Base-by-base conservation (phyloP, 345 rosid genomes). In the Durio zibethinus region DNA sequence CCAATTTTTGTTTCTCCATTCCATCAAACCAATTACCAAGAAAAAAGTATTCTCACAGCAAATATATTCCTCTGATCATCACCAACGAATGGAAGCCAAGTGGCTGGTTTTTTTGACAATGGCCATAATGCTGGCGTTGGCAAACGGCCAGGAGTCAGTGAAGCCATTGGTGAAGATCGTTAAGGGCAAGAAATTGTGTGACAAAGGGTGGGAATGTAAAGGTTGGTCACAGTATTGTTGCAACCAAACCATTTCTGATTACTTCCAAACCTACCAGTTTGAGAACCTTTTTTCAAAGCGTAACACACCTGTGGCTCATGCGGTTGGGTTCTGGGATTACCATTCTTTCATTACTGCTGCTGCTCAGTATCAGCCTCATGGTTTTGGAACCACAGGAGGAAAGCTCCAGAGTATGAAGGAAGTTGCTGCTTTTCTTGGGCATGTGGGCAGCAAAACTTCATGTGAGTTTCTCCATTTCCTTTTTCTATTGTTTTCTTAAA, bases 391-490 rank as follows among this genome's bases (percentile, higher is more conserved):
- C 59, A 16, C 90, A 14, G 94, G 91, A 0, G 90, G 84, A 50
- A 90, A 92, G 84, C 76, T 52, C n/a, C 82, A 31, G 70, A 88
- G 85, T 14, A 88, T 86, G 89, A 89, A 87, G 82, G 93, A 89
- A 80, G 82, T 89, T 27, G 86, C 96, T 21, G 93, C 92, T 42
- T 91, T 91, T 87, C 89, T 90, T 7, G 94, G 97, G n/a, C 93
- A 90, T 74, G 93, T 90, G 11, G 97, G 94, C 16, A 90, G 94
- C 97, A 90, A 90, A 85, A 92, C 97, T 43, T 90, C 94, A 10
- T 92, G 93, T 85, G 45, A 84, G 91, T 38, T 5, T 68, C 11
- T 59, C 14, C 27, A 33, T n/a, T 36, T 5, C 20, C 15, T 36
- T 33, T 38, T 0, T 65, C 21, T 36, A 5, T 10, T 20, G 40